These are phyloP conservation scores for Epichloe sibirici DNA, from an alignment of 2,329 filamentous ascomycete genomes.

Conservation along the genomic window DNA sequence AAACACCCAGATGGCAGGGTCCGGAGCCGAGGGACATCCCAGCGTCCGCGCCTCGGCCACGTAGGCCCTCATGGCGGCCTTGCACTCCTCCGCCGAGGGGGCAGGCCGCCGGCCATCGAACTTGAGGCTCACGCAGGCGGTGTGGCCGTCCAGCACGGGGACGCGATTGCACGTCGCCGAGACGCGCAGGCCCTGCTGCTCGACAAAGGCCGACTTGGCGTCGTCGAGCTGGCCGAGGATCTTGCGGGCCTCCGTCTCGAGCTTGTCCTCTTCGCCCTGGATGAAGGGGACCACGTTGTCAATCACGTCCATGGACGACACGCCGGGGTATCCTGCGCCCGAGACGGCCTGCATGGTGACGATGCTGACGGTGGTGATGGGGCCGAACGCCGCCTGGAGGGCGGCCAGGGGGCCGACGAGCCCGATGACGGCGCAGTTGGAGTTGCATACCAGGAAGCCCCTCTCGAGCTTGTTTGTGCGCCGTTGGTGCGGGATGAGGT, in stretches of 20 bases:
- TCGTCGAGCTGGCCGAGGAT: constrained; percentile 69
- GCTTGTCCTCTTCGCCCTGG: constrained; percentile 86
- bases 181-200: constrained; percentile 63
- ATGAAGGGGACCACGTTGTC: constrained; percentile 97
- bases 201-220: constrained; percentile 60
- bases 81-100: constrained; percentile 65
- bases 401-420: constrained; percentile 91
- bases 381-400: constrained; percentile 74
- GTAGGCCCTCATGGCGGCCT: constrained; percentile 68
- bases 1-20: constrained; percentile 72
- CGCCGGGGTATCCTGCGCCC: constrained; percentile 81
- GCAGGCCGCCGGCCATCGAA: constrained; percentile 60
- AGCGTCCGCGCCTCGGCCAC: constrained; percentile 69
- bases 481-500: constrained; percentile 81
- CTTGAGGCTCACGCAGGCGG: constrained; percentile 78
- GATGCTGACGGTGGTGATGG: constrained; percentile 62
- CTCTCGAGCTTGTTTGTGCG: constrained; percentile 59
- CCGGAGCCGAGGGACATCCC: constrained; percentile 77
- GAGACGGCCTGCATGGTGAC: constrained; percentile 94
- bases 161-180: constrained; percentile 88
- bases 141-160: constrained; percentile 90
- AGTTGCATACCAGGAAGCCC: constrained; percentile 95
- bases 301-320: constrained; percentile 87
- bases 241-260: constrained; percentile 89
- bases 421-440: constrained; percentile 94